Evolutionary conservation across 495 filamentous ascomycete species (phyloP), one percentile per base, ranked within the genome.

Genomic region (Filosporella fistucella): DNA sequence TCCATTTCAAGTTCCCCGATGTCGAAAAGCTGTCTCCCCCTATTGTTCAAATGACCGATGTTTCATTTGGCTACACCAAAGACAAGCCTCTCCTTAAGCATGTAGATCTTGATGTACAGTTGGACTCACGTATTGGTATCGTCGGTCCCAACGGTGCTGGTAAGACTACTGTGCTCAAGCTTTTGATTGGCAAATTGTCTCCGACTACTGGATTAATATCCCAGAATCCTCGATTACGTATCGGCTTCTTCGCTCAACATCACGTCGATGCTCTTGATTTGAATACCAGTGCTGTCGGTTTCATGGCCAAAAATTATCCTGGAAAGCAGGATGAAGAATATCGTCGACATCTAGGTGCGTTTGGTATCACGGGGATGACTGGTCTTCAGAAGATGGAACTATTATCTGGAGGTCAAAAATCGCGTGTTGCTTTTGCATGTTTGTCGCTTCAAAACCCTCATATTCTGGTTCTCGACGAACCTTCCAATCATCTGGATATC

Each of bases 241-340:
- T 97, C 49, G 93, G 91, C 3, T 99, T 94, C 77, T 99, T 99
- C 63, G 93, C 93, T 6, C 93, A 99, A 66, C 93, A 99, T 63
- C 93, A 99, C 70, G 91, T 99, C 52, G 93, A 99, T 67, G 93
- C 89, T 37, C 72, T 99, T 39, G 93, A 99, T 65, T 71, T 97
- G 59, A 94, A 80, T 35, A 78, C 77, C 55, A 88, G 82, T 55
- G 87, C 93, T 34, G 93, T 99, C 40, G 82, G 81, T 52, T 99
- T 97, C 74, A 96, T 97, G 88, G 76, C 94, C 18, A 91, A 89
- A 66, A 82, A 77, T 29, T 97, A 89, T 60, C 90, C 87, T 0
- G 93, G 93, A 18, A 88, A 81, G 66, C 83, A 84, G 2, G 93
- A 99, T 67, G 93, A 99, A 66, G 93, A 99, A 61, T 99, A 99